Percentiles rank a stretch among this genome's conserved stretches.
phyloP scores from a whole-genome alignment of 257 asterid genomes.

The Solanum paucissectum region DNA sequence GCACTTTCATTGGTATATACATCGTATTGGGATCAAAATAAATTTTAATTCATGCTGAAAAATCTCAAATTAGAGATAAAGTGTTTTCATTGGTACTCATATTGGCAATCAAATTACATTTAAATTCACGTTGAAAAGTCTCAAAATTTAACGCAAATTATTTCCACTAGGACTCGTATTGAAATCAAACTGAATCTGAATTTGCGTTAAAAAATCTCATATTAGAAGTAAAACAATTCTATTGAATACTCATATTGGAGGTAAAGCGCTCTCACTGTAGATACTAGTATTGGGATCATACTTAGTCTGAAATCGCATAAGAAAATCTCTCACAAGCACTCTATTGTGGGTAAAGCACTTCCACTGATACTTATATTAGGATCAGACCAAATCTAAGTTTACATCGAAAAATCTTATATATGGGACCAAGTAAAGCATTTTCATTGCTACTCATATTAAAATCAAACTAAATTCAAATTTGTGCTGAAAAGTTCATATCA shows the following conservation, averaged over 20 bases:
- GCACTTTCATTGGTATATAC: neutral
- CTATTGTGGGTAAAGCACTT: neutral
- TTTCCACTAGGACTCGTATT: neutral
- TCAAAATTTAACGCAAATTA: neutral
- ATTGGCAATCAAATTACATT: neutral
- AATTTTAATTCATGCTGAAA: neutral
- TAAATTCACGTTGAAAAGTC: fast-evolving
- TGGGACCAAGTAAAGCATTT: neutral
- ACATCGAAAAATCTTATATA: neutral
- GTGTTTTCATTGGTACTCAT: neutral
- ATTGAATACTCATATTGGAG: neutral
- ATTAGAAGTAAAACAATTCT: neutral
- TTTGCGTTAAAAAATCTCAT: neutral
- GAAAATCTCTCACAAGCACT: neutral
- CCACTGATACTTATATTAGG: neutral
- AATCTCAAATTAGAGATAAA: neutral
- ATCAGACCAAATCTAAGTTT: neutral
- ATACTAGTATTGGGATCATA: neutral
- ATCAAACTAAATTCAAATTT: fast-evolving
- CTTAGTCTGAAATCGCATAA: neutral
- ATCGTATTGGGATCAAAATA: neutral
- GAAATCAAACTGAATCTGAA: neutral
- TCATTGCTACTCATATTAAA: neutral
- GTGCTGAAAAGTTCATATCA: neutral
- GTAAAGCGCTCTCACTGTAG: fast-evolving